These are phyloP conservation scores for Penicillium sp. DNA, from an alignment of 2,329 filamentous ascomycete species.

Conservation along the genomic window DNA sequence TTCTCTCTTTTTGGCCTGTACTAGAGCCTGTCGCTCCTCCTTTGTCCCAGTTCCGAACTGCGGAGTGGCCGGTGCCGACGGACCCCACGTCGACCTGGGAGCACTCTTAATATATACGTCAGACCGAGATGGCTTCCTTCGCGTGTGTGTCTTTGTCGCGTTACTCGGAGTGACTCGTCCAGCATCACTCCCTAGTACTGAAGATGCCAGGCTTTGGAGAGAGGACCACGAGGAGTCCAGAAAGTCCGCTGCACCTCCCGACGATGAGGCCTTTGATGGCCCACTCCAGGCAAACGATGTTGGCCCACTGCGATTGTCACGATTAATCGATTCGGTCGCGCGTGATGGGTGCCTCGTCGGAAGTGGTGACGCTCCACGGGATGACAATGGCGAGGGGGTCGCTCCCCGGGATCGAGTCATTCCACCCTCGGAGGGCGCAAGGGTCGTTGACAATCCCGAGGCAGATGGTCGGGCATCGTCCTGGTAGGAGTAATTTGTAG, in stretches of 20 bases:
- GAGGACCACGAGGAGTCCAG: conserved; percentile 50
- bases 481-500: conserved; percentile 23
- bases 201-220: conserved; percentile 47
- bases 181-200: conserved; percentile 44
- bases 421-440: conserved; percentile 16
- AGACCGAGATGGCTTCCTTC: conserved; percentile 38
- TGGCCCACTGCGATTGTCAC: conserved; percentile 18
- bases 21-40: conserved; percentile 44
- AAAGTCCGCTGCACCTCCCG: conserved; percentile 32
- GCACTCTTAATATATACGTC: conserved; percentile 28
- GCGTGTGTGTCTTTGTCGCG: conserved; percentile 24
- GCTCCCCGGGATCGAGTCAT: conserved; percentile 37
- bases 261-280: conserved; percentile 22
- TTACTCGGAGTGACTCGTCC: conserved; percentile 27
- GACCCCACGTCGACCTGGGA: conserved; percentile 41
- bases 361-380: conserved; percentile 37
- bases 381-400: conserved; percentile 40
- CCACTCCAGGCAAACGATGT: conserved; percentile 26
- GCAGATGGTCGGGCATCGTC: conserved; percentile 26
- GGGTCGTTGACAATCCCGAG: conserved; percentile 28
- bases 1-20: conserved; percentile 49
- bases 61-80: conserved; percentile 29
- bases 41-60: conserved; percentile 38
- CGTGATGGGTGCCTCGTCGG: conserved; percentile 39
- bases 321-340: conserved; percentile 24